Evolutionary conservation across 495 filamentous ascomycete genomes (phyloP).

Genomic region (Thermochaetoides thermophila): DNA sequence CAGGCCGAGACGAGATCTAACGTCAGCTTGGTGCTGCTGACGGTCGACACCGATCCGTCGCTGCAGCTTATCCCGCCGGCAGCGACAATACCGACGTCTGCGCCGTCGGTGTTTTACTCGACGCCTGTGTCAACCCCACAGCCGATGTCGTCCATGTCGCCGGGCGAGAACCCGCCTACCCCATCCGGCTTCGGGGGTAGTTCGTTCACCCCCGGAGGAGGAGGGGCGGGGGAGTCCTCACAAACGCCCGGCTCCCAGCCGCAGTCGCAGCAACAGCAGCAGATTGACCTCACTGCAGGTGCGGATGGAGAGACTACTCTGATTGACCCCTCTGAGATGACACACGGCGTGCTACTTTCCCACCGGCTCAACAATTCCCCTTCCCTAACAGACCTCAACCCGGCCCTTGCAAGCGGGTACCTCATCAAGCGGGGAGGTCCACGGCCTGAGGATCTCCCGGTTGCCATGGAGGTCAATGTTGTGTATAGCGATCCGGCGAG

Average conservation of each 20-base stretch:
- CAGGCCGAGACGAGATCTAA: conserved; percentile 28
- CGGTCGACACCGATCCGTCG: conserved; percentile 50
- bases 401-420: conserved; percentile 56
- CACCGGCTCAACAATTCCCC: conserved; percentile 57
- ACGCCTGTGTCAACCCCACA: conserved; percentile 48
- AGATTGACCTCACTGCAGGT: conserved; percentile 40
- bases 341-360: conserved; percentile 59
- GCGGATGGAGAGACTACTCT: conserved; percentile 48
- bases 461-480: conserved; percentile 50
- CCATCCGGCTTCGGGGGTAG: conserved; percentile 34
- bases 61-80: conserved; percentile 46
- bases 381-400: conserved; percentile 46
- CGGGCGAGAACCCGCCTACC: conserved; percentile 35
- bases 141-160: conserved; percentile 32
- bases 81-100: conserved; percentile 26
- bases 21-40: conserved; percentile 44
- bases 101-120: conserved; percentile 27
- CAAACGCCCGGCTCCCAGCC: conserved; percentile 2
- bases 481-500: conserved; percentile 41
- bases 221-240: conserved; percentile 19
- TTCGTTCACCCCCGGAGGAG: conserved; percentile 32
- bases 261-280: conserved; percentile 3
- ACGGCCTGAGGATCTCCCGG: conserved; percentile 45
- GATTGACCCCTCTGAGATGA: conserved; percentile 63
- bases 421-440: conserved; percentile 58